Percentiles rank a stretch among this genome's conserved stretches.
Evolutionary conservation across 2,329 filamentous ascomycete species (phyloP).

Genomic region (Fusarium buharicum): DNA sequence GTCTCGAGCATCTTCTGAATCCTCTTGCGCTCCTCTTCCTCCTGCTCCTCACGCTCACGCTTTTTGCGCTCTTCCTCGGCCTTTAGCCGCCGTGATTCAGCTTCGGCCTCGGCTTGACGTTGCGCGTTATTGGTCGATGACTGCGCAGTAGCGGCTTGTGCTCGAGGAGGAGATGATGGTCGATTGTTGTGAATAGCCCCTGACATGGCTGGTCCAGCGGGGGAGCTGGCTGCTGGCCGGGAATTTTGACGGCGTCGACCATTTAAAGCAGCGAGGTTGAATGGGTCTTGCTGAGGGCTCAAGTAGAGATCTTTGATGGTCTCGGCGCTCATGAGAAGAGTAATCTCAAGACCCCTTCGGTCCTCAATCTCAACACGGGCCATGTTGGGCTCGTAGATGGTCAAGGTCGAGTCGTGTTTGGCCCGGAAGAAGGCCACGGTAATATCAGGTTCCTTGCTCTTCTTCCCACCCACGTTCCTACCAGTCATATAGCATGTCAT

Average conservation of each 20-base stretch:
- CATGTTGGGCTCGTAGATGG: constrained; percentile 93
- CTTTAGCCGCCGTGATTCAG: constrained; percentile 79
- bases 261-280: constrained; percentile 70
- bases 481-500: constrained; percentile 90
- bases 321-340: constrained; percentile 72
- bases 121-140: constrained; percentile 34
- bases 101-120: constrained; percentile 65
- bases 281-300: constrained; percentile 74
- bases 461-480: constrained; percentile 77
- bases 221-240: constrained; percentile 49
- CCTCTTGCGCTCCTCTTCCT: constrained; percentile 63
- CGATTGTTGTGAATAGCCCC: constrained; percentile 53
- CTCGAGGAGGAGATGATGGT: constrained; percentile 30
- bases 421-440: constrained; percentile 88
- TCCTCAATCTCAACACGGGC: constrained; percentile 92
- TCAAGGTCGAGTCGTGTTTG: constrained; percentile 72
- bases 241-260: constrained; percentile 53
- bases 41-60: constrained; percentile 65
- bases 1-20: constrained; percentile 73
- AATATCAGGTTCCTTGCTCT: constrained; percentile 93
- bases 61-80: constrained; percentile 63
- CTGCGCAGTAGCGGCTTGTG: constrained; percentile 29
- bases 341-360: constrained; percentile 89
- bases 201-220: constrained; percentile 47
- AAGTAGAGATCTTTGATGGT: constrained; percentile 74